Evolutionary conservation across 805 yeast species (phyloP).

Genomic region (Cyberlindnera sargentensis): DNA sequence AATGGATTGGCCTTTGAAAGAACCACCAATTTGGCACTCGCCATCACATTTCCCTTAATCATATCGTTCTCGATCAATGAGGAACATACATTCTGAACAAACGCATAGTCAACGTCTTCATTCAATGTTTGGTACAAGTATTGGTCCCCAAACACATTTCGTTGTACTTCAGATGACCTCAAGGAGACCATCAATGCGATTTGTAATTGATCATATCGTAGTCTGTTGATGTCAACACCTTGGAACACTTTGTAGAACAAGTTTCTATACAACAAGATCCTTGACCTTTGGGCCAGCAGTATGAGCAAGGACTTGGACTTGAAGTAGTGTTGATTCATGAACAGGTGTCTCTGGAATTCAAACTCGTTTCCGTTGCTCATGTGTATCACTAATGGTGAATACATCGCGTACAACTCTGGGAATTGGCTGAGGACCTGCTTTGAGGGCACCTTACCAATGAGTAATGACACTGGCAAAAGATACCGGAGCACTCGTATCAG

Average conservation of each 20-base stretch:
- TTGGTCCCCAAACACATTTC: conserved; percentile 8
- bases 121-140: conserved; percentile 23
- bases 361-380: conserved; percentile 37
- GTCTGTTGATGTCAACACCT: conserved; percentile 2
- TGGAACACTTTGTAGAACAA: conserved; percentile 21
- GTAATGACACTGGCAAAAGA: conserved; percentile 44
- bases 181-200: conserved; percentile 21
- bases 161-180: conserved; percentile 15
- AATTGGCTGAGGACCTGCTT: conserved; percentile 19
- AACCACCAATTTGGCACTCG: conserved; percentile 33
- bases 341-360: conserved; percentile 28
- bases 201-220: conserved; percentile 13
- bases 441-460: conserved; percentile 46
- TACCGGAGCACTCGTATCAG: conserved; percentile 33
- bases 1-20: conserved; percentile 38
- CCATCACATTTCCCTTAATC: conserved; percentile 44
- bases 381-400: conserved; percentile 30
- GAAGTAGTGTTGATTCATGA: conserved; percentile 32
- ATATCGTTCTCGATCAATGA: conserved; percentile 47
- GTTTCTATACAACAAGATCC: conserved; percentile 41
- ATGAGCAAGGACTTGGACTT: conserved; percentile 32
- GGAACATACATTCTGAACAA: conserved; percentile 43
- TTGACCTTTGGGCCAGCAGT: conserved; percentile 38
- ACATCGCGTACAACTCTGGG: conserved; percentile 27
- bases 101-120: conserved; percentile 25